A percentile compares a stretch with the other conserved stretches of the same genome.
phyloP scores from a whole-genome alignment of 1,284 basidiomycete species.

The Naganishia albida region DNA sequence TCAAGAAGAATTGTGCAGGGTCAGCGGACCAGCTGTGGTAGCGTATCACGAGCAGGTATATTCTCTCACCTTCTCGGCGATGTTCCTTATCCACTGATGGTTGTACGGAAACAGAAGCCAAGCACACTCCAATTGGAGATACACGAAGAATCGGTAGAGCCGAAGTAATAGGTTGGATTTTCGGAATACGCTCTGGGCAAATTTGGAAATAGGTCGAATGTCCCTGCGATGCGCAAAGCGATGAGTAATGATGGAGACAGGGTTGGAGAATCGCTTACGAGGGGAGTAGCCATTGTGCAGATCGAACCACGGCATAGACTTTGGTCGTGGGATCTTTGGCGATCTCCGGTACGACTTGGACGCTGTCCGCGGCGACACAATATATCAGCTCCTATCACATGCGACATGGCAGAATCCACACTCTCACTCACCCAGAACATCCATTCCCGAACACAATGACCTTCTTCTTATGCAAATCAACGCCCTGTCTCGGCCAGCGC shows the following conservation, averaged over 20 bases:
- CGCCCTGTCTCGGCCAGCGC: slow-evolving; percentile 31
- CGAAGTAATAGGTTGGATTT: slow-evolving; percentile 10
- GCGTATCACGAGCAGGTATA: not conserved
- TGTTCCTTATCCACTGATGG: slow-evolving; percentile 29
- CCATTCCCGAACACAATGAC: slow-evolving; percentile 41
- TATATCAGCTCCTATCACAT: not conserved
- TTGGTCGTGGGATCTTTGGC: slow-evolving; percentile 36
- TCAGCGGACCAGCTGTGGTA: not conserved
- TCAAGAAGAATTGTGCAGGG: not conserved
- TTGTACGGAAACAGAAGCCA: slow-evolving; percentile 24
- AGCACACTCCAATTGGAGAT: slow-evolving; percentile 18
- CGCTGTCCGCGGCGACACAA: not conserved
- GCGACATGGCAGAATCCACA: not conserved
- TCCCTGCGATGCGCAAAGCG: not conserved
- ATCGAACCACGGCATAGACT: slow-evolving; percentile 37
- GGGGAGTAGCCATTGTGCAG: slow-evolving; percentile 38
- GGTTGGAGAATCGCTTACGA: slow-evolving; percentile 19
- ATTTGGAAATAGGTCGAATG: slow-evolving; percentile 12
- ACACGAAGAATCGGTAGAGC: slow-evolving; percentile 30
- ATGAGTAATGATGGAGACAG: not conserved
- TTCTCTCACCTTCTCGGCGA: slow-evolving; percentile 30
- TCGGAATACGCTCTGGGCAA: slow-evolving; percentile 11
- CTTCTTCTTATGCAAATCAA: slow-evolving; percentile 36
- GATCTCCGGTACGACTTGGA: slow-evolving; percentile 39
- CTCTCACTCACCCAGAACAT: slow-evolving; percentile 35